Base-by-base conservation (phyloP, 2,329 filamentous ascomycete species). In the Cladosporium sp. region DNA sequence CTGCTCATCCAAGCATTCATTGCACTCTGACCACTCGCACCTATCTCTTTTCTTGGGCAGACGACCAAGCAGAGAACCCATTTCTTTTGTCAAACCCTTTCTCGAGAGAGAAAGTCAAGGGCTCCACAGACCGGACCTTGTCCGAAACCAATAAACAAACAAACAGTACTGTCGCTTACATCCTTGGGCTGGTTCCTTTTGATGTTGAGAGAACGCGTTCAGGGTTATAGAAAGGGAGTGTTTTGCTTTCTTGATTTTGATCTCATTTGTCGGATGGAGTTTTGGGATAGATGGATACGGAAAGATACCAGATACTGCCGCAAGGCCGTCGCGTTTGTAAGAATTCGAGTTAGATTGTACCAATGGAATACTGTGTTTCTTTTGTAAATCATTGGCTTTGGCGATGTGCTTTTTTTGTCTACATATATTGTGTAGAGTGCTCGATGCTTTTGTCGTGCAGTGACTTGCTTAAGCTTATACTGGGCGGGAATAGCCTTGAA, bases 131-230 rank as follows among this genome's bases (percentile, higher is more conserved):
- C 52, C 52, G 52, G 30, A 34, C 18, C 52, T 55, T 55, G 52
- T 12, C 38, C 18, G 15, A 18, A 41, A 44, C 36, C 11, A 5
- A 24, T 24, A 24, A 18, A 41, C 15, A 18, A 44, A n/a, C n/a
- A 55, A 34, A 55, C 52, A 55, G 52, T 55, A 55, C 52, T 55
- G 52, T 55, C 52, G 52, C 52, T 47, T 55, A 55, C n/a, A 55
- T 55, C 51, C 15, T 30, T 54, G 52, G 52, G 30, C 52, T 55
- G 52, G 52, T 32, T 34, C 52, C 52, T 30, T 30, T 55, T 14
- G 28, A 30, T 55, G 28, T 21, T 55, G 41, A 21, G 18, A 15
- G 10, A 21, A 47, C 4, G 52, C 52, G 52, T 34, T 55, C 52
- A 55, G 52, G 52, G 30, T 34, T 55, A 55, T 55, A 55, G 52